Conservation (phyloP, 768 basidiomycete species). For the Candolleomyces eurysporus region DNA sequence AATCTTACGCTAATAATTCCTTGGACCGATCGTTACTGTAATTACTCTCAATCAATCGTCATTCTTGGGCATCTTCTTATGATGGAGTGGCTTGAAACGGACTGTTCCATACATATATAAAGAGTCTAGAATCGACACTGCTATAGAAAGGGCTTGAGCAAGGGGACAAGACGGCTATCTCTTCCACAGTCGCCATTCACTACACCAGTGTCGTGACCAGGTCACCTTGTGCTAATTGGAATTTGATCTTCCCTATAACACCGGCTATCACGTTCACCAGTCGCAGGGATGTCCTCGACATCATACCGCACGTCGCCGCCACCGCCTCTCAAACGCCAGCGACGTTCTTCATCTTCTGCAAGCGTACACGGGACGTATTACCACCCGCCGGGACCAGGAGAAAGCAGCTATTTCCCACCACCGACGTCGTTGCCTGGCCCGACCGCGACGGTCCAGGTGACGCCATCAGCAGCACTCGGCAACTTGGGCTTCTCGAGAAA, state of each 20-base stretch:
- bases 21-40: constrained; percentile 2
- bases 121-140: too few relatives aligned
- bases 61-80: not conserved
- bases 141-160: too few relatives aligned
- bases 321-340: constrained; percentile 22
- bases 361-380: too few relatives aligned
- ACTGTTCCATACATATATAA: too few relatives aligned
- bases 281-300: not conserved
- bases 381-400: too few relatives aligned
- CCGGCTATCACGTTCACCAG: not conserved
- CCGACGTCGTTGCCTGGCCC: not conserved
- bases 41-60: not conserved
- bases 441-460: too few relatives aligned
- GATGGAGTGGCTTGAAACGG: too few relatives aligned
- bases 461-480: too few relatives aligned
- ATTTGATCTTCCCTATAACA: not conserved
- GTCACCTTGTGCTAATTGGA: not conserved
- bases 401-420: not conserved
- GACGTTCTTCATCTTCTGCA: not conserved
- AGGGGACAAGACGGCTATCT: too few relatives aligned
- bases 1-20: constrained; percentile 24
- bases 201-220: not conserved
- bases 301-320: constrained; percentile 18
- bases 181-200: too few relatives aligned
- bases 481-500: too few relatives aligned